A percentile compares a stretch with the other conserved stretches of the same genome.
These are phyloP conservation scores for Hippophae gyantsensis DNA, from an alignment of 306 rosid species.

Conservation along the genomic window DNA sequence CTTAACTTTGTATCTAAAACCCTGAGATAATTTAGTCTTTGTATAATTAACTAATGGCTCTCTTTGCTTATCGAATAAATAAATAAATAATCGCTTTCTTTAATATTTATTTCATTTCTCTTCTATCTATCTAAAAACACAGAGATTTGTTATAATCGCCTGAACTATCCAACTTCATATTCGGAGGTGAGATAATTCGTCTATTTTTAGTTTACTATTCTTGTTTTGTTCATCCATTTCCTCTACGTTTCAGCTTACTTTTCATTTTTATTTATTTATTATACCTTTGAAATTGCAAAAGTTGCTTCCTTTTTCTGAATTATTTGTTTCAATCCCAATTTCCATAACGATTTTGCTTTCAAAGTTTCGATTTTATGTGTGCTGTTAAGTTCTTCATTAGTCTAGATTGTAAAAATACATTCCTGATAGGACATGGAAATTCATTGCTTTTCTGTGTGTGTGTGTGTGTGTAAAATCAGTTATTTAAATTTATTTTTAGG, in stretches of 20 bases:
- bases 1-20: too few species aligned
- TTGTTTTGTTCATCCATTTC: too few species aligned
- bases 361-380: background rate
- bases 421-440: background rate
- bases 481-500: background rate
- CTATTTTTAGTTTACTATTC: too few species aligned
- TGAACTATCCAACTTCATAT: conserved; percentile 12
- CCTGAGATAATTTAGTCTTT: too few species aligned
- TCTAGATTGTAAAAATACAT: background rate
- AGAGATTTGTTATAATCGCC: conserved; percentile 31
- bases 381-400: background rate
- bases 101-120: conserved; percentile 6
- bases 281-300: too few species aligned
- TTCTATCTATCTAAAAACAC: conserved; percentile 10
- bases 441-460: background rate
- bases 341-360: background rate
- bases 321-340: too few species aligned
- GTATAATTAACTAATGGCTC: too few species aligned
- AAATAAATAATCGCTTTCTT: background rate
- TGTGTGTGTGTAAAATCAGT: background rate
- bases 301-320: too few species aligned
- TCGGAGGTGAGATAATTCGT: too few species aligned
- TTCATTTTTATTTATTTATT: too few species aligned
- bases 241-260: too few species aligned
- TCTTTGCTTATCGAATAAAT: background rate